Conservation (phyloP, 1,139 yeast genomes). For the Diutina rugosa region DNA sequence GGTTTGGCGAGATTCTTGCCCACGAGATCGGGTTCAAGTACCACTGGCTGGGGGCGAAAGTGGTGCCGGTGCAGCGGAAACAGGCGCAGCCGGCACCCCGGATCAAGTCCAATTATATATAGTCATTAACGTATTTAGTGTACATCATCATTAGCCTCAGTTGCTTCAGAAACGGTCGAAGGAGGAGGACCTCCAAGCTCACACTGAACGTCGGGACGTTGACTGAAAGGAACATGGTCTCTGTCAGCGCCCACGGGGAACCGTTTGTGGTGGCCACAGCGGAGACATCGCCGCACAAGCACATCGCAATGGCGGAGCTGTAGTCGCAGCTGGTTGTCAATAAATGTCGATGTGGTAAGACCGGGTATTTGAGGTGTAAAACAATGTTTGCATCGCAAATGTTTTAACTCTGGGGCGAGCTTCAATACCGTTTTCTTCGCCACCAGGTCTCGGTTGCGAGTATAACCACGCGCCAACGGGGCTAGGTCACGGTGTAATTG, state of each 20-base stretch:
- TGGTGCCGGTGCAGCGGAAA: slow-evolving; percentile 20
- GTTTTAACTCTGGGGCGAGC: slow-evolving; percentile 46
- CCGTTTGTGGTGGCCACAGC: slow-evolving; percentile 5
- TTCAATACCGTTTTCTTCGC: slow-evolving; percentile 53
- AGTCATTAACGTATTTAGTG: neutral
- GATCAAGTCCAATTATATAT: neutral
- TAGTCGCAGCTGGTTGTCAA: slow-evolving; percentile 15
- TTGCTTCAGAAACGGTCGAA: neutral
- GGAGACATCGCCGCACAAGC: slow-evolving; percentile 8
- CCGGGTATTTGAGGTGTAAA: slow-evolving; percentile 36
- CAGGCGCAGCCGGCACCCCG: neutral
- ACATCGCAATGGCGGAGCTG: slow-evolving; percentile 17
- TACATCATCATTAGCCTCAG: no score
- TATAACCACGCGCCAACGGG: slow-evolving; percentile 35
- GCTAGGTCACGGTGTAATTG: slow-evolving; percentile 11
- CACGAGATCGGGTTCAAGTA: slow-evolving; percentile 80
- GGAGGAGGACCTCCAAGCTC: neutral
- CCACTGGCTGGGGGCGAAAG: slow-evolving; percentile 69
- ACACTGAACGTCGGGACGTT: neutral
- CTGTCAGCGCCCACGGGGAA: slow-evolving; percentile 7
- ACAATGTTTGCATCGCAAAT: slow-evolving; percentile 52
- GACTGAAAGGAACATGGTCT: slow-evolving; percentile 5
- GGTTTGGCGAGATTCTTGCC: slow-evolving; percentile 91
- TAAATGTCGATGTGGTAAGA: slow-evolving; percentile 17
- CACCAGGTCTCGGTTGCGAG: slow-evolving; percentile 33